phyloP scores from a whole-genome alignment of 2,329 filamentous ascomycete species.

The Davidsoniella australis region DNA sequence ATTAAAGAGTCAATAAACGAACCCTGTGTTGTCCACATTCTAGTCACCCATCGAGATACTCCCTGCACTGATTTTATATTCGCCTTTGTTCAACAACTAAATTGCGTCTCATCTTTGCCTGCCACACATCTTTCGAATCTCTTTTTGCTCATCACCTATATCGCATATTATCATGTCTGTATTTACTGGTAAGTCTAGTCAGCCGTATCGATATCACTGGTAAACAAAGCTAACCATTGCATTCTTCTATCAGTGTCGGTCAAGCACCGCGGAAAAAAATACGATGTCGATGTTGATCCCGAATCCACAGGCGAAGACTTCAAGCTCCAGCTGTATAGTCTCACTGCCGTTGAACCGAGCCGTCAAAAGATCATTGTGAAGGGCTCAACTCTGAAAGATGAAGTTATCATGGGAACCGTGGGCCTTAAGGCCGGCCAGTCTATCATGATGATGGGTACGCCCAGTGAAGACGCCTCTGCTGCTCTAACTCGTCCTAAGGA shows the following conservation, averaged over 20 bases:
- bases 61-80: not conserved
- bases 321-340: slow-evolving; percentile 87
- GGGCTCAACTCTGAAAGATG: slow-evolving; percentile 87
- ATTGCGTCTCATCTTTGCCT: not conserved
- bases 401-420: slow-evolving; percentile 69
- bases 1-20: not conserved
- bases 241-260: slow-evolving; percentile 49
- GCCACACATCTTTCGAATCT: not conserved
- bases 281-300: slow-evolving; percentile 83
- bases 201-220: too few species aligned
- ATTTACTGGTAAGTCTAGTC: not conserved
- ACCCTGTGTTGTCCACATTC: not conserved
- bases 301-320: slow-evolving; percentile 75
- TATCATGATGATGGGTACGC: slow-evolving; percentile 95
- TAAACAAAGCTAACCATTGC: too few species aligned
- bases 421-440: slow-evolving; percentile 70
- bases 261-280: slow-evolving; percentile 89
- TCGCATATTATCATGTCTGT: not conserved
- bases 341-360: slow-evolving; percentile 90
- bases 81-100: not conserved
- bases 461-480: slow-evolving; percentile 42
- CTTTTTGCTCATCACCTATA: not conserved
- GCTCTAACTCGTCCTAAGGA: slow-evolving; percentile 59
- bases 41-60: not conserved
- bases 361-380: slow-evolving; percentile 93